Percentiles rank a stretch among this genome's conserved stretches.
Evolutionary conservation across 2,329 filamentous ascomycete species (phyloP).

Genomic region (Pestalotiopsis sp.): DNA sequence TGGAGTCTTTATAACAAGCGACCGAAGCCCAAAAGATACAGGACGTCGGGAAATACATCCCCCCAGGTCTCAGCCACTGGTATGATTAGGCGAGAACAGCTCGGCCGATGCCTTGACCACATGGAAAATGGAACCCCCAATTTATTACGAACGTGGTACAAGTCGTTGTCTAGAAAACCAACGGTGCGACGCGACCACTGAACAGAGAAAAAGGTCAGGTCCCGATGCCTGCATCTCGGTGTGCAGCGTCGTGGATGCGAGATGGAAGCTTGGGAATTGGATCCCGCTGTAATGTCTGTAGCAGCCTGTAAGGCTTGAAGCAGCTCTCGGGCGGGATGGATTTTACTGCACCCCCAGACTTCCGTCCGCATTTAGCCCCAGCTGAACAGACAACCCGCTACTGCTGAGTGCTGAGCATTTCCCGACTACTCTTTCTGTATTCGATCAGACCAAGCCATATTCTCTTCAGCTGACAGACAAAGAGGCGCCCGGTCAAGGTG

Average conservation of each 20-base stretch:
- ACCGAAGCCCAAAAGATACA: not conserved
- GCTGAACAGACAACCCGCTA: not conserved
- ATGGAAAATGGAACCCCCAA: not conserved
- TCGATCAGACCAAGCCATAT: not conserved
- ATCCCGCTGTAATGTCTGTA: not conserved
- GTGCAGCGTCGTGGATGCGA: not conserved
- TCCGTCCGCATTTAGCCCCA: not conserved
- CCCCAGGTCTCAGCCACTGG: conserved; percentile 12
- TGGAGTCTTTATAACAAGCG: not conserved
- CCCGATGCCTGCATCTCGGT: conserved; percentile 1
- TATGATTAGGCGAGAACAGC: not conserved
- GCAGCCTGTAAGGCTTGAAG: too few relatives aligned
- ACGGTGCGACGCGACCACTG: not conserved
- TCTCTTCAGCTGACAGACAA: not conserved
- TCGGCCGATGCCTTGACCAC: not conserved
- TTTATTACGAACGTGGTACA: not conserved
- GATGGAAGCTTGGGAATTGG: not conserved
- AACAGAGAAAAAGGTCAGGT: not conserved
- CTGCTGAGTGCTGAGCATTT: not conserved
- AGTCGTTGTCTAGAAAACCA: conserved; percentile 1
- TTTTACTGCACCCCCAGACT: too few relatives aligned
- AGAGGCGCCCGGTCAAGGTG: not conserved
- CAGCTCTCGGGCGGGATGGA: too few relatives aligned
- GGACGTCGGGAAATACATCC: not conserved
- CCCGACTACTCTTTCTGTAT: not conserved